Base-by-base conservation (phyloP, 441 rosid species). In the Populus hybrid region DNA sequence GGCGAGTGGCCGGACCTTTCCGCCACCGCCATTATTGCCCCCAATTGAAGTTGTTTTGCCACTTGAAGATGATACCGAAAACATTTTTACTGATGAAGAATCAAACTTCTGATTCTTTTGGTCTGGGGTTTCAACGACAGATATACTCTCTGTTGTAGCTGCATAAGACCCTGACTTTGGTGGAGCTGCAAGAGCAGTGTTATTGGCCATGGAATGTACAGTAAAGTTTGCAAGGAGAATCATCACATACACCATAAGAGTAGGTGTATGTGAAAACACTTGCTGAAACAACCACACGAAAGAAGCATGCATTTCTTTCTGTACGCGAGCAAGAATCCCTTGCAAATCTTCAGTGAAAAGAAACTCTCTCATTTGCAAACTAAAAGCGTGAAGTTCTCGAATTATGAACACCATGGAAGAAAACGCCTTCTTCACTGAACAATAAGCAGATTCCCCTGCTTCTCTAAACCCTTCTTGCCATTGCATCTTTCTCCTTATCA, bases 221-320 rank as follows among this genome's bases (percentile, higher is more conserved):
- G 96, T 90, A 76, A 89, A 95, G 23, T 95, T 95, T 0, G 99
- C 98, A 3, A 93, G 76, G 1, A 93, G 88, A 57, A 95, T 87
- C 99, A 95, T 95, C 72, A 95, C 95, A 23, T 88, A 93, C 6
- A 95, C 90, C 99, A 95, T 95, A 18, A 95, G 79, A 24, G 94
- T 92, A 0, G 97, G 99, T 3, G 99, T 92, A 0, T 89, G 97
- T 0, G 99, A 95, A 80, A 95, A 95, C 1, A 93, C 94, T 84
- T 90, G 95, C 64, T 95, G 98, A 23, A 95, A 95, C 82, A 95
- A 77, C 99, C 99, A 93, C 1, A 95, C 98, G 24, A 95, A 95
- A 1, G 98, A 95, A 0, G 87, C 92, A 72, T 93, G 90, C 93
- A 95, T 88, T 63, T 95, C 98, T 36, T 76, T 85, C 24, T 91